Evolutionary conservation across 148 eudicot genomes (phyloP).

Genomic region (Simmondsia chinensis): DNA sequence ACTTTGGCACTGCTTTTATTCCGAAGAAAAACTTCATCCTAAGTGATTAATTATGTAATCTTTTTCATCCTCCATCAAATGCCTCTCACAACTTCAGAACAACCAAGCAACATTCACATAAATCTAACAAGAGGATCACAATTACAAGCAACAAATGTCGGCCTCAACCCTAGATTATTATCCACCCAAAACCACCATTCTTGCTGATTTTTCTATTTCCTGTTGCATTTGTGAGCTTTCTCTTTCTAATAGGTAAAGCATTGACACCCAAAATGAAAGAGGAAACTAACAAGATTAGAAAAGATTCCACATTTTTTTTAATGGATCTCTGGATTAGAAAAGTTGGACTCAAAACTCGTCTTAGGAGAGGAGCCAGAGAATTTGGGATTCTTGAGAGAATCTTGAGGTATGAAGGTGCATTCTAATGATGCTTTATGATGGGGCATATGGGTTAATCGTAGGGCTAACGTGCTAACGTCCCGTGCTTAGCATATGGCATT

Average conservation of each 20-base stretch:
- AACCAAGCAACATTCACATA: neutral
- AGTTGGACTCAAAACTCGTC: too few relatives aligned
- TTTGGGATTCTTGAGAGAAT: too few relatives aligned
- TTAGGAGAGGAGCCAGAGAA: too few relatives aligned
- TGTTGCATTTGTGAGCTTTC: slow-evolving; percentile 1
- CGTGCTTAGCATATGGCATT: too few relatives aligned
- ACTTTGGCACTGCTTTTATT: neutral
- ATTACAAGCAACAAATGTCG: neutral
- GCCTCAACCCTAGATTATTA: slow-evolving; percentile 1
- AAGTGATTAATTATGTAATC: neutral
- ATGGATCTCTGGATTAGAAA: too few relatives aligned
- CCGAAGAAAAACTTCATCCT: too few relatives aligned
- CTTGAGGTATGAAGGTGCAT: too few relatives aligned
- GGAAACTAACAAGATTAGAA: neutral
- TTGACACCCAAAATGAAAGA: neutral
- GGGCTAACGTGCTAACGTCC: too few relatives aligned
- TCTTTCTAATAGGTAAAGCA: neutral
- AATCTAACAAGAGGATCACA: neutral
- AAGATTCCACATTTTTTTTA: too few relatives aligned
- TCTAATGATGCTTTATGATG: too few relatives aligned
- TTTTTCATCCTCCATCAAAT: neutral
- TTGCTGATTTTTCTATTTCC: neutral
- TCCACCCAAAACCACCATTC: neutral
- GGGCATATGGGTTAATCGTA: too few relatives aligned
- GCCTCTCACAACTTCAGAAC: neutral